Conservation (phyloP, 2,329 filamentous ascomycete genomes). For the Drechslerella coelobrocha region DNA sequence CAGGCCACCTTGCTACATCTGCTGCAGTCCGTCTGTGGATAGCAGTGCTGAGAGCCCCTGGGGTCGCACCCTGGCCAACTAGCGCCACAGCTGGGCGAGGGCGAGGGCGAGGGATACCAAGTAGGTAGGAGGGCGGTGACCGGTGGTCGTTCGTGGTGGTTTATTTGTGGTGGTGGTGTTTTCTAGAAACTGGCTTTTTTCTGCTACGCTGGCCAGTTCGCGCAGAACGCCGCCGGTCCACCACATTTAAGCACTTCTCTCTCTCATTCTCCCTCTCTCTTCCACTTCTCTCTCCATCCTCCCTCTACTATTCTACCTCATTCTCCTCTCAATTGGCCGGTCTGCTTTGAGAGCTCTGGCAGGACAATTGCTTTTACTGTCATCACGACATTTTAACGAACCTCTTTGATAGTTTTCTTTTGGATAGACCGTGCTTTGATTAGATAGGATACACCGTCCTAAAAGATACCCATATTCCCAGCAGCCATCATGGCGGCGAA, state of each 20-base stretch:
- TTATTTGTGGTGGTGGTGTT: neutral
- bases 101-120: no score
- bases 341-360: constrained; percentile 54
- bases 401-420: constrained; percentile 8
- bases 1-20: constrained; percentile 30
- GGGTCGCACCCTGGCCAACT: no score
- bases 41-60: neutral
- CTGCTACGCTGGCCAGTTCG: constrained; percentile 50
- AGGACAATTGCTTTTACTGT: constrained; percentile 55
- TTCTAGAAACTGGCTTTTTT: constrained; percentile 38
- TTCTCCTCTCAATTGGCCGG: constrained; percentile 43
- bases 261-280: constrained; percentile 52
- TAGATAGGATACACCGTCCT: constrained; percentile 3
- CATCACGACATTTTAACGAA: constrained; percentile 52
- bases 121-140: no score
- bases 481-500: constrained; percentile 64
- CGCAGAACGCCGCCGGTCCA: neutral
- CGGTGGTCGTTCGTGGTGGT: neutral
- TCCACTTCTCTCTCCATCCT: constrained; percentile 13
- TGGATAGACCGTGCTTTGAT: constrained; percentile 10
- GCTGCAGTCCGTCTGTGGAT: neutral
- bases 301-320: constrained; percentile 40
- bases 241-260: constrained; percentile 53
- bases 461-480: constrained; percentile 40
- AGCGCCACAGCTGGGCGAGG: no score